These are phyloP conservation scores for Erigeron philadelphicus DNA, from an alignment of 140 eudicot genomes.

Conservation along the genomic window DNA sequence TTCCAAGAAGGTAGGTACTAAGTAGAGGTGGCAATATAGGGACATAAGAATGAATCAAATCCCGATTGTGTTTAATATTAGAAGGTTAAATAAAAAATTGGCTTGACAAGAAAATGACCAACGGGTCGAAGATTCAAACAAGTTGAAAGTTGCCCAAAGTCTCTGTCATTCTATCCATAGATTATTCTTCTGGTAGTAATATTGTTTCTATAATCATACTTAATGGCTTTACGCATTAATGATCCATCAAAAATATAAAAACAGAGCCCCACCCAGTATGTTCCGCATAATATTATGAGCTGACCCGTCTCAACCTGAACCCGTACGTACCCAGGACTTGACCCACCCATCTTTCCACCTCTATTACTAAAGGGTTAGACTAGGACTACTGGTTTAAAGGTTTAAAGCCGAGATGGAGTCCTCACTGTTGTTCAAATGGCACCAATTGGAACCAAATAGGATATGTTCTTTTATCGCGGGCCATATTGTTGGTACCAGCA, in stretches of 20 bases:
- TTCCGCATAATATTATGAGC: not conserved
- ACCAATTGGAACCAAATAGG: conserved; percentile 85
- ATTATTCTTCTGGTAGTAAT: not conserved
- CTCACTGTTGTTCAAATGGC: conserved; percentile 70
- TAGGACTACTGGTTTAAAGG: not conserved
- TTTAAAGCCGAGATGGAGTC: conserved; percentile 16
- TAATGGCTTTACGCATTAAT: not conserved
- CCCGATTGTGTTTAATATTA: not conserved
- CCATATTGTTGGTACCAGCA: conserved; percentile 31
- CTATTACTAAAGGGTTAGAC: not conserved
- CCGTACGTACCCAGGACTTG: not conserved
- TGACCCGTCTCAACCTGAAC: not conserved
- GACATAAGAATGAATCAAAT: not conserved
- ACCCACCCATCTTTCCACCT: not conserved
- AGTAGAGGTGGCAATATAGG: conserved; percentile 15
- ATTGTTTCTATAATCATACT: not conserved
- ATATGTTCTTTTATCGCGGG: conserved; percentile 44
- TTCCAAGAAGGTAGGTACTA: conserved; percentile 9
- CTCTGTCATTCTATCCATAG: not conserved
- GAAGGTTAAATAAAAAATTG: not conserved
- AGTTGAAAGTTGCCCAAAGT: not conserved
- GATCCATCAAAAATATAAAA: not conserved
- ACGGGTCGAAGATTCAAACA: not conserved
- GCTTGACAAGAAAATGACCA: not conserved
- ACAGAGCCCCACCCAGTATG: not conserved